Percentiles rank a stretch among this genome's conserved stretches.
Conservation (phyloP, 306 rosid species). For the Mimosa pudica region DNA sequence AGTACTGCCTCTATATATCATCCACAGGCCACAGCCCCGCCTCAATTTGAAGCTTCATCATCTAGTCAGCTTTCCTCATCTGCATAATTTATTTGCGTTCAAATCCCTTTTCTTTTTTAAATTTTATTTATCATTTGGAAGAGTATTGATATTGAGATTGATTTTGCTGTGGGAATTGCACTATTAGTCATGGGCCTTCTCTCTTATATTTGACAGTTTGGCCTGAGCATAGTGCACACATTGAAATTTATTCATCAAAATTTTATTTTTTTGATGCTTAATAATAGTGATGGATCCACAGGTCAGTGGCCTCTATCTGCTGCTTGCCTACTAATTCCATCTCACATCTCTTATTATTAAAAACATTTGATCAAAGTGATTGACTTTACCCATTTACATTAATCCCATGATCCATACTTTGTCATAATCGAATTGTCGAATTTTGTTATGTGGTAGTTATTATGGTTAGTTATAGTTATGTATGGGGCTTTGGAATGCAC, state of each 20-base stretch:
- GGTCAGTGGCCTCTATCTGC: constrained; percentile 13
- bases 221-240: constrained; percentile 18
- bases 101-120: neutral
- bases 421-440: neutral
- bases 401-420: neutral
- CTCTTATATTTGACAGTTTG: constrained; percentile 1
- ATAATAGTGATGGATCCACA: constrained; percentile 1
- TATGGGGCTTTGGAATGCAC: constrained; percentile 29
- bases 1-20: neutral
- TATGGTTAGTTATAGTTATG: neutral
- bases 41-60: too few species aligned
- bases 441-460: neutral
- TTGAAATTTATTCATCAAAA: neutral
- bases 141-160: neutral
- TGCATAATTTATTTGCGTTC: too few species aligned
- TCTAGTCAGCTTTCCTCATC: too few species aligned
- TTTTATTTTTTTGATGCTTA: neutral
- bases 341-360: neutral
- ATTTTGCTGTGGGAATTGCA: neutral
- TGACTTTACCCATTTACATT: neutral
- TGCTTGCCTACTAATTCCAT: constrained; percentile 21
- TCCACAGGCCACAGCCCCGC: neutral
- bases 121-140: neutral
- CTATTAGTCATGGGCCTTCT: constrained; percentile 14
- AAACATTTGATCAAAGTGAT: neutral